Evolutionary conservation across 768 basidiomycete species (phyloP), one percentile per base, ranked within the genome.

Genomic region (Agaricus subrufescens): DNA sequence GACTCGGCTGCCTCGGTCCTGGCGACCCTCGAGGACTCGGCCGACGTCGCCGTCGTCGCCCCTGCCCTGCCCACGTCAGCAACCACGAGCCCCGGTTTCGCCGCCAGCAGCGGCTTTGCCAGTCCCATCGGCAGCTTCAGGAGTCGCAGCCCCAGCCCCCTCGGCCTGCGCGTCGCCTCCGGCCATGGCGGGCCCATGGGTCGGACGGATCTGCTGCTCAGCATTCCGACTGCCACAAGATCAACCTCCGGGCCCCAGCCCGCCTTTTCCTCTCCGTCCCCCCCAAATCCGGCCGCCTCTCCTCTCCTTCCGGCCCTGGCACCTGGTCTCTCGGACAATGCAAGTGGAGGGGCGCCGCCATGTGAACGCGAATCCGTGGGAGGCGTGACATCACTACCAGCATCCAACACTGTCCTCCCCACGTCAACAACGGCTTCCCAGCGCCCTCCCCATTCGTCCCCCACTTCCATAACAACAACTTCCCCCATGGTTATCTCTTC

Each of bases 1-100:
- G 91, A 93, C 62, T 84, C 83, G 56, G 93, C 93, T 2, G 89
- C 91, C 1, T 81, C 85, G 23, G 80, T 91, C 30, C 80, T 94
- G 38, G 67, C 84, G 4, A 71, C 73, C 3, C 60, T 69, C 60
- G 62, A 71, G 60, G 58, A 73, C 66, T 53, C 73, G 38, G 29
- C 23, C 14, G 78, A 80, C 9, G 76, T 90, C n/a, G 71, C 84
- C 0, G 83, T 89, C n/a, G 73, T 85, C 12, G 76, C 85, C 0
- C 86, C 85, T 3, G 75, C 69, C 42, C 60, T 63, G 46, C 56
- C 59, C 25, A 45, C 44, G 19, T 15, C 40, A 42, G 6, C 37
- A 38, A 38, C 37, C 37, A 38, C 37, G 8, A 38, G 37, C 19
- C 7, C 8, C 40, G 6, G 47, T 11, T 57, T 62, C 26, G 60